These are phyloP conservation scores for Pleurotus giganteus DNA, from an alignment of 768 basidiomycete genomes.

Conservation along the genomic window DNA sequence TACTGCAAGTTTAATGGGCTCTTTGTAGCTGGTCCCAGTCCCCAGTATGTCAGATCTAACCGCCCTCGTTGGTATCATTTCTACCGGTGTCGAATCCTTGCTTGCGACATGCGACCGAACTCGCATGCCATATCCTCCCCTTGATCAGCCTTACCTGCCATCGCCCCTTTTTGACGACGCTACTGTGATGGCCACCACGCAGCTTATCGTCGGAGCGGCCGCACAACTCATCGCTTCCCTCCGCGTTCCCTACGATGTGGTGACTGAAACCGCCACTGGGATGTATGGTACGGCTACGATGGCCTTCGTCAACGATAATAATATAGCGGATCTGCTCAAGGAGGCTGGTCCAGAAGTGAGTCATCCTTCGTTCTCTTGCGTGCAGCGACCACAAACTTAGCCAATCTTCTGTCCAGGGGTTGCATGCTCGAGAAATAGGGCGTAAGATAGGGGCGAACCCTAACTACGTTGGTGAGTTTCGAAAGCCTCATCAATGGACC, in stretches of 20 bases:
- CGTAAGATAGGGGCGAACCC: constrained; percentile 23
- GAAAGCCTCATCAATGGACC: not conserved
- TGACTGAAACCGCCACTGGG: constrained; percentile 22
- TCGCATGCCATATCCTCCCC: constrained; percentile 18
- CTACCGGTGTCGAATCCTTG: constrained; percentile 19
- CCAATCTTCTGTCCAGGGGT: constrained; percentile 18
- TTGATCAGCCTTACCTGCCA: constrained; percentile 20
- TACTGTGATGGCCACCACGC: constrained; percentile 23
- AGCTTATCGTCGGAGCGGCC: constrained; percentile 26
- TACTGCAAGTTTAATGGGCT: too few species aligned
- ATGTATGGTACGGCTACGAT: constrained; percentile 25
- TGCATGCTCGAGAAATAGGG: constrained; percentile 34
- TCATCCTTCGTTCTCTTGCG: not conserved
- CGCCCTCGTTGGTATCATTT: constrained; percentile 15
- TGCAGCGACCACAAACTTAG: not conserved
- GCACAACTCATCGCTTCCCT: constrained; percentile 27
- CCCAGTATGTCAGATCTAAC: not conserved
- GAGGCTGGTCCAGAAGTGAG: constrained; percentile 34
- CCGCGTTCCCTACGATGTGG: constrained; percentile 20
- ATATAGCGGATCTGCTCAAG: constrained; percentile 37
- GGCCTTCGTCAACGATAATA: constrained; percentile 24
- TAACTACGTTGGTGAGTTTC: constrained; percentile 29
- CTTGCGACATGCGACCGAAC: constrained; percentile 13
- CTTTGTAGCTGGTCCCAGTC: too few species aligned
- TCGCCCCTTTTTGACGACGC: constrained; percentile 20